Conservation (phyloP, 345 rosid genomes). For the Rhodamnia argentea region DNA sequence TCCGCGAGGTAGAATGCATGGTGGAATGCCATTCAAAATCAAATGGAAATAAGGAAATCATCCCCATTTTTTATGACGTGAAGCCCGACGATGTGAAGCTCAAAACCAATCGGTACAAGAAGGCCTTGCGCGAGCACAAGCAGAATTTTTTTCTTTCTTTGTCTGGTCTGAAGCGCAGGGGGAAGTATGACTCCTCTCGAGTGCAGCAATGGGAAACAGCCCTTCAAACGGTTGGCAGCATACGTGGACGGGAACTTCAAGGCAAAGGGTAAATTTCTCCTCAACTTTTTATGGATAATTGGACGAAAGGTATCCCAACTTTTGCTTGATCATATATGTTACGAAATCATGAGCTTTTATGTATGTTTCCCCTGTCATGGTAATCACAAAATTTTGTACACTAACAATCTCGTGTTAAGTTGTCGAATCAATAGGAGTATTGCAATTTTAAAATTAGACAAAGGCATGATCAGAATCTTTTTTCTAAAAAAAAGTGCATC, state of each 20-base stretch:
- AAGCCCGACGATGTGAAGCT: neutral
- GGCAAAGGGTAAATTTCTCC: neutral
- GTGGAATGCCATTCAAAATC: neutral
- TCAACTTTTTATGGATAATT: neutral
- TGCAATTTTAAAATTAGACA: too few relatives aligned
- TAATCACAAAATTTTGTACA: too few relatives aligned
- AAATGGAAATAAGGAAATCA: neutral
- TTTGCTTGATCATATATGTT: neutral
- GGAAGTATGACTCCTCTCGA: neutral
- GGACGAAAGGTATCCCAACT: neutral
- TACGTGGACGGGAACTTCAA: neutral
- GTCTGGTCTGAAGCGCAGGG: neutral
- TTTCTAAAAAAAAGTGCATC: neutral
- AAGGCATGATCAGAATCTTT: neutral
- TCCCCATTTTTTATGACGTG: neutral
- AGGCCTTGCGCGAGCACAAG: too few relatives aligned
- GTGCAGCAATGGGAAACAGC: neutral
- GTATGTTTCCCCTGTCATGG: neutral
- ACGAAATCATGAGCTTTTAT: neutral
- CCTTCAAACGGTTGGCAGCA: neutral
- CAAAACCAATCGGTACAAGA: neutral
- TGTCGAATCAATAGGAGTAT: too few relatives aligned
- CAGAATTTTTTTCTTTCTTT: too few relatives aligned
- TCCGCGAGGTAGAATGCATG: neutral
- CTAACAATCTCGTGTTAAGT: too few relatives aligned